These are phyloP conservation scores for Salvia miltiorrhiza DNA, from an alignment of 257 asterid genomes.

Conservation along the genomic window DNA sequence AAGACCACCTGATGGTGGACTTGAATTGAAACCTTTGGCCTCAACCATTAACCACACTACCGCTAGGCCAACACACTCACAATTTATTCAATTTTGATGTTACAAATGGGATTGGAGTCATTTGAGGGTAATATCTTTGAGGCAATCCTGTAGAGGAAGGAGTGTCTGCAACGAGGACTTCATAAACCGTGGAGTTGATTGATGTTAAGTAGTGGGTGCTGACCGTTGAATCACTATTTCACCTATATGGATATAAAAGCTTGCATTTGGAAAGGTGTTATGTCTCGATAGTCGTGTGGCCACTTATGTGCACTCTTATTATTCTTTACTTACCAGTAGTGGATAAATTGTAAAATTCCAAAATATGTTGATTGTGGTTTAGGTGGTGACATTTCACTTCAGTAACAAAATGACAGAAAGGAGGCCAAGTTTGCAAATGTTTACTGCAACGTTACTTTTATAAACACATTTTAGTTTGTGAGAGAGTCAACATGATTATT, in stretches of 20 bases:
- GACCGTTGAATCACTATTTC: too few species aligned
- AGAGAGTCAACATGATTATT: background rate
- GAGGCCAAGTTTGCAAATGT: background rate
- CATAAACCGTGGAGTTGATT: too few species aligned
- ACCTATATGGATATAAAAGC: background rate
- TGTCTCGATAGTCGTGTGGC: background rate
- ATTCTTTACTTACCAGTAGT: background rate
- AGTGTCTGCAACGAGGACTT: too few species aligned
- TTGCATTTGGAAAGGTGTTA: background rate
- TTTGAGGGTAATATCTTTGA: background rate
- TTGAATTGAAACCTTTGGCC: too few species aligned
- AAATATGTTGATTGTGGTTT: background rate
- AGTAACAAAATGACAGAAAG: background rate
- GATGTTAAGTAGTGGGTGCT: too few species aligned
- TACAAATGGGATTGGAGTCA: background rate
- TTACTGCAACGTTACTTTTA: background rate
- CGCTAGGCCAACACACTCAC: too few species aligned
- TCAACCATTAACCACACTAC: too few species aligned
- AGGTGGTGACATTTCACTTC: background rate
- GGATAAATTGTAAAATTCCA: background rate
- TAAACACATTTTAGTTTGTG: background rate
- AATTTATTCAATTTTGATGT: too few species aligned
- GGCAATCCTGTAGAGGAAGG: background rate
- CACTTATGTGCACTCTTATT: background rate
- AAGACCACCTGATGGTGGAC: too few species aligned